Base-by-base conservation (phyloP, 2,329 filamentous ascomycete species). In the Colletotrichum euphorbiae region DNA sequence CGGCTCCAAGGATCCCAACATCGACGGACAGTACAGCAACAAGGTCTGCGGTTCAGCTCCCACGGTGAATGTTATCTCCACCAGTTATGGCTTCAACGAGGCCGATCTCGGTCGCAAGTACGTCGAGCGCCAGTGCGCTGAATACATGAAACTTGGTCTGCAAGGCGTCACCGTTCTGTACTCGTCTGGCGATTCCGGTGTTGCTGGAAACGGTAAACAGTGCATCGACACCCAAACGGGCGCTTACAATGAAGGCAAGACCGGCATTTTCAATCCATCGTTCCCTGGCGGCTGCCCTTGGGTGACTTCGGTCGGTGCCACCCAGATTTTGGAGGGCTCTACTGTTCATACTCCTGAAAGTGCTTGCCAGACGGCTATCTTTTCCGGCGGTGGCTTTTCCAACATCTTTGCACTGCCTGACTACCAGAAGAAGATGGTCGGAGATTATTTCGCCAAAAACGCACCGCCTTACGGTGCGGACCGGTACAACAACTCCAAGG, bases 91-190 rank as follows among this genome's bases (percentile, higher is more conserved):
- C 12, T 83, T 83, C 70, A 83, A 84, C 70, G 85, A 88, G 76
- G 81, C 78, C n/a, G 81, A 83, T 57, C 76, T 84, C 7, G 81
- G 83, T 1, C 76, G 78, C 6, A 77, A 76, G 64, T 88, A 88
- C 72, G 80, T 84, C 69, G 71, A 78, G 55, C 79, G 86, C 3
- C 85, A 88, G 75, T 88, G 85, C 73, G 76, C 79, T 63, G 85
- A 87, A 77, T 87, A 85, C 74, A 82, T 87, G 81, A 88, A 88
- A 77, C 81, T 88, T 2, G 85, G 82, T 17, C 80, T 87, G 7
- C 81, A 82, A 72, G 85, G 85, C 19, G 79, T 85, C 11, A 82
- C 82, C 1, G 76, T 88, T 15, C 67, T 87, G 38, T 85, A 83
- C 71, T 83, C 84, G 1, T 82, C 80, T 3, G 84, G 84, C n/a